Evolutionary conservation across 2,329 filamentous ascomycete species (phyloP).

Genomic region (Alternaria alternata): DNA sequence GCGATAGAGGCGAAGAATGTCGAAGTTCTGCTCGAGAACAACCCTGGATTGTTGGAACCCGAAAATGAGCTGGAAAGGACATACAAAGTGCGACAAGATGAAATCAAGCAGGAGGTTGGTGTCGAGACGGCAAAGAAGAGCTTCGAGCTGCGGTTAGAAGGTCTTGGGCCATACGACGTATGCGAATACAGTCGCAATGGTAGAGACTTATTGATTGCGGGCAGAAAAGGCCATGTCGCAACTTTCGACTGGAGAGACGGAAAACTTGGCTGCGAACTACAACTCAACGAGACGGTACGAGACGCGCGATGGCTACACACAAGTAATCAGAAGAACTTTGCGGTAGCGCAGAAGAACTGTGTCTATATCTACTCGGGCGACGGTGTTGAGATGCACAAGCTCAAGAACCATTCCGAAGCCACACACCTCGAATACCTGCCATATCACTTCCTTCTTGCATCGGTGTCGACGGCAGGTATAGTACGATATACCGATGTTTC

Average conservation of each 20-base stretch:
- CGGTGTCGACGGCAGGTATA: slow-evolving; percentile 82
- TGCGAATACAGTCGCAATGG: slow-evolving; percentile 92
- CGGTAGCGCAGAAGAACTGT: slow-evolving; percentile 94
- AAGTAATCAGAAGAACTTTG: slow-evolving; percentile 87
- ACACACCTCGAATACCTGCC: slow-evolving; percentile 94
- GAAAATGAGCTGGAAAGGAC: slow-evolving; percentile 90
- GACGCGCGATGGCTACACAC: slow-evolving; percentile 87
- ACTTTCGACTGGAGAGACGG: slow-evolving; percentile 96
- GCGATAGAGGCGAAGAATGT: slow-evolving; percentile 89
- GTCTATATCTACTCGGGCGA: slow-evolving; percentile 95
- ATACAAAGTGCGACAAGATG: slow-evolving; percentile 89
- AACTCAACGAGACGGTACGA: slow-evolving; percentile 87
- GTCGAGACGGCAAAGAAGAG: slow-evolving; percentile 90
- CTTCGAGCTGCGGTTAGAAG: slow-evolving; percentile 83
- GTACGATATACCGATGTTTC: slow-evolving; percentile 93
- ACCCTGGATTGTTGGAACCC: slow-evolving; percentile 83
- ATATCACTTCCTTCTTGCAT: slow-evolving; percentile 93
- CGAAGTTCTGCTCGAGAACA: slow-evolving; percentile 91
- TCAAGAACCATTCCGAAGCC: slow-evolving; percentile 90
- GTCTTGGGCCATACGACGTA: slow-evolving; percentile 83
- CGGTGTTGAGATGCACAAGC: slow-evolving; percentile 89
- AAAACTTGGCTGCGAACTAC: slow-evolving; percentile 88
- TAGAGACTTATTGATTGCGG: slow-evolving; percentile 81
- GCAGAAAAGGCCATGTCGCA: slow-evolving; percentile 92
- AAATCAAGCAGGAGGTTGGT: slow-evolving; percentile 77